phyloP scores from a whole-genome alignment of 169 alveolate species.

The Plasmodium sp. region DNA sequence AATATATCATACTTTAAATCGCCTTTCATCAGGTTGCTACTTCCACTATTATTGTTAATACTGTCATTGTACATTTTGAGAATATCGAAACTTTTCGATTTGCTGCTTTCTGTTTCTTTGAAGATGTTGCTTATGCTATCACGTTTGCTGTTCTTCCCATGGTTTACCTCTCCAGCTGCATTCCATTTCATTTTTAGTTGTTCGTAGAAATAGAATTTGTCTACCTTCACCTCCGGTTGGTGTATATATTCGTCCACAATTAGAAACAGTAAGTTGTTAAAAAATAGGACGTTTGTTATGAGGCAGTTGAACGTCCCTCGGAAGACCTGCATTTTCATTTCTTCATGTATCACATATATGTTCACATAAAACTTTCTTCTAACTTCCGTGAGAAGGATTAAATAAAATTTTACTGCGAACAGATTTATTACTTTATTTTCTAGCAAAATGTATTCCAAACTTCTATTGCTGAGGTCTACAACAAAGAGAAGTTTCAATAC shows the following conservation, averaged over 20 bases:
- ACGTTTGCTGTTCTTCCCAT: constrained; percentile 1
- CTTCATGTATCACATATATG: constrained; percentile 65
- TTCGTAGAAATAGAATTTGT: constrained; percentile 52
- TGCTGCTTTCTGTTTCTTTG: constrained; percentile 4
- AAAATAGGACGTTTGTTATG: constrained; percentile 32
- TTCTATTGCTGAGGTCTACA: constrained; percentile 17
- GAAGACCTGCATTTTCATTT: constrained; percentile 29
- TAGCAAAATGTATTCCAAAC: constrained; percentile 26
- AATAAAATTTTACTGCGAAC: constrained; percentile 51
- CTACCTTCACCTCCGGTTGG: constrained; percentile 46
- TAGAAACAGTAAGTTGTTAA: constrained; percentile 46
- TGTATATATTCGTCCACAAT: constrained; percentile 16
- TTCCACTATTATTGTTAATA: constrained; percentile 13
- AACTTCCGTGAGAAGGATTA: constrained; percentile 24
- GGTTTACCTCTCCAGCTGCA: neutral
- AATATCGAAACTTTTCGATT: constrained; percentile 2
- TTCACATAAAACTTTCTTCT: constrained; percentile 15
- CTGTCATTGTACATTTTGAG: constrained; percentile 5
- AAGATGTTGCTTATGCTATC: neutral
- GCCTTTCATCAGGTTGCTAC: neutral
- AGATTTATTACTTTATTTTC: constrained; percentile 33
- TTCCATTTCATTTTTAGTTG: constrained; percentile 17
- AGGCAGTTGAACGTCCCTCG: neutral
- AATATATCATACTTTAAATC: constrained; percentile 26
- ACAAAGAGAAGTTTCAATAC: neutral